Evolutionary conservation across 1,284 basidiomycete genomes (phyloP).

Genomic region (Pseudozyma sp.): DNA sequence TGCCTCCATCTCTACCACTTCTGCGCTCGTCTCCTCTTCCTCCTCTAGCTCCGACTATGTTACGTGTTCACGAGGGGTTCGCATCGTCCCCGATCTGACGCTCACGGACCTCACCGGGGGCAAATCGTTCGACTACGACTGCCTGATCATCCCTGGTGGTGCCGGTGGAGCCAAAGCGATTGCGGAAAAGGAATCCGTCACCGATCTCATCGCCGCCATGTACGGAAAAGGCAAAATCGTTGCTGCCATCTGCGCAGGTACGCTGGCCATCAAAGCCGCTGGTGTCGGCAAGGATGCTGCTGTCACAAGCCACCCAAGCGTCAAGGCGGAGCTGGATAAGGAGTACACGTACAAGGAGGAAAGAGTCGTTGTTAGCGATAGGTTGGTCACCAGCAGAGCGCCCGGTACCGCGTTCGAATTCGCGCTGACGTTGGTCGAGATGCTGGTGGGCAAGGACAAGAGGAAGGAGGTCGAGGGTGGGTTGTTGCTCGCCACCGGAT

Average conservation of each 20-base stretch:
- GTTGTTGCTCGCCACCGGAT: constrained; percentile 73
- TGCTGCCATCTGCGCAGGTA: constrained; percentile 70
- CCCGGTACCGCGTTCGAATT: constrained; percentile 85
- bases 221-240: constrained; percentile 70
- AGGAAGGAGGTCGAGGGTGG: constrained; percentile 77
- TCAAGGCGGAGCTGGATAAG: constrained; percentile 71
- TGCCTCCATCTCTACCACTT: constrained; percentile 47
- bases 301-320: constrained; percentile 83
- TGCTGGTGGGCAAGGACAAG: constrained; percentile 77
- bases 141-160: constrained; percentile 82
- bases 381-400: constrained; percentile 79
- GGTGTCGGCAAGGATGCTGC: constrained; percentile 73
- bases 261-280: constrained; percentile 77
- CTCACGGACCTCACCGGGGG: constrained; percentile 48
- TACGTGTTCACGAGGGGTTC: constrained; percentile 60
- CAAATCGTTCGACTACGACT: constrained; percentile 74
- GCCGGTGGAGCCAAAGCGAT: constrained; percentile 82
- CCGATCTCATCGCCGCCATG: constrained; percentile 76
- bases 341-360: constrained; percentile 83
- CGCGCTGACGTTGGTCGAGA: constrained; percentile 78
- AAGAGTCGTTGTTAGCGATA: constrained; percentile 78
- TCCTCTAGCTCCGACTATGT: constrained; percentile 21
- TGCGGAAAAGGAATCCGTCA: constrained; percentile 75
- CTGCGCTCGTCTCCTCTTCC: constrained; percentile 48
- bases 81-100: constrained; percentile 58